Base-by-base conservation (phyloP, 2,329 filamentous ascomycete genomes). In the Didymella keratinophila region DNA sequence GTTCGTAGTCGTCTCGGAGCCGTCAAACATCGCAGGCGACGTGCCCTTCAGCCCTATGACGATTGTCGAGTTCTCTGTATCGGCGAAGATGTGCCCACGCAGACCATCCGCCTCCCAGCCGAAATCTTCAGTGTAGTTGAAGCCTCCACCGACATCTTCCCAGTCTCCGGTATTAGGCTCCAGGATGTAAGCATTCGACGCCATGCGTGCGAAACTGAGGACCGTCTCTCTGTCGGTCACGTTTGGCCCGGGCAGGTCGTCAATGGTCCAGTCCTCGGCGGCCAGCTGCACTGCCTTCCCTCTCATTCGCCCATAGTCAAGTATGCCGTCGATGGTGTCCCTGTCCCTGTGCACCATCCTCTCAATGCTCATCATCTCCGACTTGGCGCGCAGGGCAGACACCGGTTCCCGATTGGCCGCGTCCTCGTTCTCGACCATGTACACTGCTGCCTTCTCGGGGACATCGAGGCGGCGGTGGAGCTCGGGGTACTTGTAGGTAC, bases 21-120 rank as follows among this genome's bases (percentile, higher is more conserved):
- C 95, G 75, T 98, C 94, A 73, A 97, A 98, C 3, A 98, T 88
- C 12, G 95, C 94, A 2, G 89, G 87, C 9, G 79, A 91, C 0
- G 93, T 97, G 52, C 94, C 95, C 79, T 99, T 99, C 56, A 99
- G 79, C 5, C 92, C 93, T 64, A 98, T 95, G 41, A 98, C 88
- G 52, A 98, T 84, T 1, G 94, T 98, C 34, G 86, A 86, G 76
- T 98, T 97, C 37, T 80, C 86, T 68, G 93, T 87, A 71, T 98
- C 93, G 16, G 91, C 89, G 78, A 94, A 98, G 55, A 99, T 88
- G 76, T 99, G 95, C 2, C 95, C 95, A 55, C 94, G 87, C 25
- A 98, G 83, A 2, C 94, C 94, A 74, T 98, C 93, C 34, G 81
- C 82, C 74, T 96, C 87, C 95, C 95, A 98, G 43, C 95, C 95